Base-by-base conservation (phyloP, 2,329 filamentous ascomycete genomes). In the Colletotrichum paranaense region DNA sequence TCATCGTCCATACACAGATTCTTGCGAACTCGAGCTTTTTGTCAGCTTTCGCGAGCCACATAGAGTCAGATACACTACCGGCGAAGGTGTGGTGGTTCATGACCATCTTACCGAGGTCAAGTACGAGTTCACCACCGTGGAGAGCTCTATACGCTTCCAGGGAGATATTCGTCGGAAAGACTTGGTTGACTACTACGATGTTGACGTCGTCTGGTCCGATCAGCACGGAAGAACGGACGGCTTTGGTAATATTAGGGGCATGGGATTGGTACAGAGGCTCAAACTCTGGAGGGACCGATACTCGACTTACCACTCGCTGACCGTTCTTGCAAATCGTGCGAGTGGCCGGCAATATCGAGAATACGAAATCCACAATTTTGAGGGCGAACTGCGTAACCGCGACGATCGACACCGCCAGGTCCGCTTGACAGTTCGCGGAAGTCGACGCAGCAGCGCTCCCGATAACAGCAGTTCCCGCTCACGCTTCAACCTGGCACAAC, bases 191-290 rank as follows among this genome's bases (percentile, higher is more conserved):
- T 88, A 86, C 78, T 88, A 85, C 68, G 87, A 89, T 71, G 82
- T 88, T 38, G 86, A 89, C 73, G 86, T 88, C 11, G 81, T 87
- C 46, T 89, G 87, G 86, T 87, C 86, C 26, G 87, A 88, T 74
- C 78, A 82, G 4, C 85, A 88, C 73, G 81, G 84, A 59, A 83
- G 87, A 52, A 88, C 85, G 3, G 86, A 88, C 77, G 79, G 82
- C 19, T 88, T 88, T 73, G 87, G 87, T 58, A 87, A 84, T 38
- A 83, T 88, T 14, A 84, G 84, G 68, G 87, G 87, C 24, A 82
- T 89, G 67, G 87, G 86, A 1, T 85, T 86, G 1, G 87, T 88
- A 55, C 87, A 88, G 78, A 81, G 87, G 64, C 82, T 88, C 74
- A 88, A 88, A 79, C 79, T 88, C 30, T 89, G 87, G 87, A 82